These are phyloP conservation scores for Fistulinella cinereoalba DNA, from an alignment of 1,284 basidiomycete species.

Conservation along the genomic window DNA sequence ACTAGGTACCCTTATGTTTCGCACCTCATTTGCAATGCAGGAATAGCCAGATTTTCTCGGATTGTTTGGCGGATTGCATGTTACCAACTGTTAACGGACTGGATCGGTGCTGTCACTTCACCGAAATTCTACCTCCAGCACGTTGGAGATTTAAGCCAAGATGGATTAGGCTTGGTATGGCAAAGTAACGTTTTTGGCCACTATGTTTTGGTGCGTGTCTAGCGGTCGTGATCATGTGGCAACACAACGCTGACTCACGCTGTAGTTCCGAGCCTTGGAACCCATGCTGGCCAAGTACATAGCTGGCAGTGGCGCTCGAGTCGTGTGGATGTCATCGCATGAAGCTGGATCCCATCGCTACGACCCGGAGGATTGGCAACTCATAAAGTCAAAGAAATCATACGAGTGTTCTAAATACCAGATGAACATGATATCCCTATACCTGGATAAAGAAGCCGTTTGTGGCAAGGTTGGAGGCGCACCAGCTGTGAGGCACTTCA, in stretches of 20 bases:
- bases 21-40: constrained; percentile 82
- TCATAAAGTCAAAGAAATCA: constrained; percentile 55
- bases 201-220: constrained; percentile 67
- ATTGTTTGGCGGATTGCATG: constrained; percentile 54
- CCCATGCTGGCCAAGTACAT: constrained; percentile 45
- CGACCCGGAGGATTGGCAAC: constrained; percentile 70
- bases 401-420: constrained; percentile 83
- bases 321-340: constrained; percentile 81
- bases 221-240: neutral
- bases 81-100: constrained; percentile 50
- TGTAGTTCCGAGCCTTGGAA: constrained; percentile 59
- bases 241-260: constrained; percentile 10
- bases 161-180: constrained; percentile 81
- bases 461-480: constrained; percentile 22
- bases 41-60: constrained; percentile 61
- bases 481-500: constrained; percentile 55
- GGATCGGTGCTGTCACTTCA: constrained; percentile 50
- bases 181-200: constrained; percentile 85
- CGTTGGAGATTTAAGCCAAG: constrained; percentile 59
- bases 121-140: constrained; percentile 65
- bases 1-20: constrained; percentile 79
- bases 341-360: constrained; percentile 59
- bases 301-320: constrained; percentile 49
- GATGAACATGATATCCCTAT: constrained; percentile 65
- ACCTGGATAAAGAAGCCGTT: constrained; percentile 50